These are phyloP conservation scores for Blastosporella zonata DNA, from an alignment of 1,284 basidiomycete genomes.

Conservation along the genomic window DNA sequence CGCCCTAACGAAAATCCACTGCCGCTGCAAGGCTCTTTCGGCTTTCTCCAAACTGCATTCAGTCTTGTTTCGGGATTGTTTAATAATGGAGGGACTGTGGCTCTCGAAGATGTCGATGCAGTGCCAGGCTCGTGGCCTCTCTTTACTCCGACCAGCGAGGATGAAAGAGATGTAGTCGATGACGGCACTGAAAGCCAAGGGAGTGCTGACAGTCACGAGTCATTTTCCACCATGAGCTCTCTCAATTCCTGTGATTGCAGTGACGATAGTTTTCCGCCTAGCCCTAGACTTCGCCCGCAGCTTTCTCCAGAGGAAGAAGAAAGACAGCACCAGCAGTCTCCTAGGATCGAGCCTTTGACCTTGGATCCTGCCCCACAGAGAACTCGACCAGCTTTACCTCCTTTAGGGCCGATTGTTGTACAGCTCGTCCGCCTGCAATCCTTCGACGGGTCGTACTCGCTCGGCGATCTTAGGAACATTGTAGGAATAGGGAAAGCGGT, in stretches of 20 bases:
- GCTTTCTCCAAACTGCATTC: slow-evolving; percentile 1
- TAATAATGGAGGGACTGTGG: neutral
- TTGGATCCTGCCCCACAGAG: slow-evolving; percentile 16
- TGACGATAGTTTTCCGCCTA: slow-evolving; percentile 27
- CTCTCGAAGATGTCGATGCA: neutral
- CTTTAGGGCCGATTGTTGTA: slow-evolving; percentile 25
- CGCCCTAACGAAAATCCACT: neutral
- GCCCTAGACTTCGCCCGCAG: slow-evolving; percentile 13
- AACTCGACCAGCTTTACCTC: slow-evolving; percentile 10
- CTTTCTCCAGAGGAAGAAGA: slow-evolving; percentile 22
- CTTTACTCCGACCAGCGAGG: slow-evolving; percentile 10
- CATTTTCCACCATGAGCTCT: slow-evolving; percentile 50
- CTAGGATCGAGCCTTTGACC: slow-evolving; percentile 23
- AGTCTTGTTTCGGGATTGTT: slow-evolving; percentile 11
- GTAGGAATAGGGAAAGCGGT: slow-evolving; percentile 18
- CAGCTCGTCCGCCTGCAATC: slow-evolving; percentile 37
- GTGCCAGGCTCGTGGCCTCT: slow-evolving; percentile 20
- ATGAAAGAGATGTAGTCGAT: slow-evolving; percentile 16
- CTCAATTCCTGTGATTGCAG: slow-evolving; percentile 37
- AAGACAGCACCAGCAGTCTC: slow-evolving; percentile 29
- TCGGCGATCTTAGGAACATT: slow-evolving; percentile 27
- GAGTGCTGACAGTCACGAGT: slow-evolving; percentile 30
- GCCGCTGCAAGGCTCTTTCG: neutral
- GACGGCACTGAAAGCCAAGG: slow-evolving; percentile 28
- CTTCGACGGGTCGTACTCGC: slow-evolving; percentile 46